Percentiles rank a stretch among this genome's conserved stretches.
These are phyloP conservation scores for Aspergillus wentii DNA, from an alignment of 495 filamentous ascomycete species.

Conservation along the genomic window DNA sequence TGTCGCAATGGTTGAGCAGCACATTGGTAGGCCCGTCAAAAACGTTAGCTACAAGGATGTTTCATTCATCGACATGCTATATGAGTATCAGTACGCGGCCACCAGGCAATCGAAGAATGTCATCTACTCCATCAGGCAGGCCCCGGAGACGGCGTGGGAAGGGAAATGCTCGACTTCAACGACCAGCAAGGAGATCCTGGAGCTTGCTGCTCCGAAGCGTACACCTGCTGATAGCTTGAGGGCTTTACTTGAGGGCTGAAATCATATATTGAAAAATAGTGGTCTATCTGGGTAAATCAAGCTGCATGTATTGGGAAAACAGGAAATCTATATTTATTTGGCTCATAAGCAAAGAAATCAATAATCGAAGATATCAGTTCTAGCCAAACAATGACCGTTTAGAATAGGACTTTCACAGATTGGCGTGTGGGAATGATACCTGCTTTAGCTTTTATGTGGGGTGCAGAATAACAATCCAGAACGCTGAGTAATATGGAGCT, in stretches of 20 bases:
- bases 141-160: conserved; percentile 15
- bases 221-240: conserved; percentile 16
- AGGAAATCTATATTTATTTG: too few relatives aligned
- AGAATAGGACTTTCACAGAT: too few relatives aligned
- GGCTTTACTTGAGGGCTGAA: conserved; percentile 11
- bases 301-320: too few relatives aligned
- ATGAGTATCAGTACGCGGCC: conserved; percentile 9
- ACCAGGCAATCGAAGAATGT: conserved; percentile 17
- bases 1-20: conserved; percentile 34
- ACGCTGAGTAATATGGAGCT: too few relatives aligned
- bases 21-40: conserved; percentile 29
- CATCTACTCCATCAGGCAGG: conserved; percentile 20
- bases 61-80: conserved; percentile 22
- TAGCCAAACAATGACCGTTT: too few relatives aligned
- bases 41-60: conserved; percentile 34
- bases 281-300: too few relatives aligned
- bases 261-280: neutral
- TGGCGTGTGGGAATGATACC: too few relatives aligned
- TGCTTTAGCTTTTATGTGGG: too few relatives aligned
- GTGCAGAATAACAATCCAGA: too few relatives aligned
- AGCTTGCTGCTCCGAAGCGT: conserved; percentile 22
- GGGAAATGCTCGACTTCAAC: conserved; percentile 27
- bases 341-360: too few relatives aligned
- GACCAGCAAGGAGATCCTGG: conserved; percentile 29
- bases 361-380: too few relatives aligned